phyloP scores from a whole-genome alignment of 371 early-diverging fungal genomes.

The Apophysomyces elegans region DNA sequence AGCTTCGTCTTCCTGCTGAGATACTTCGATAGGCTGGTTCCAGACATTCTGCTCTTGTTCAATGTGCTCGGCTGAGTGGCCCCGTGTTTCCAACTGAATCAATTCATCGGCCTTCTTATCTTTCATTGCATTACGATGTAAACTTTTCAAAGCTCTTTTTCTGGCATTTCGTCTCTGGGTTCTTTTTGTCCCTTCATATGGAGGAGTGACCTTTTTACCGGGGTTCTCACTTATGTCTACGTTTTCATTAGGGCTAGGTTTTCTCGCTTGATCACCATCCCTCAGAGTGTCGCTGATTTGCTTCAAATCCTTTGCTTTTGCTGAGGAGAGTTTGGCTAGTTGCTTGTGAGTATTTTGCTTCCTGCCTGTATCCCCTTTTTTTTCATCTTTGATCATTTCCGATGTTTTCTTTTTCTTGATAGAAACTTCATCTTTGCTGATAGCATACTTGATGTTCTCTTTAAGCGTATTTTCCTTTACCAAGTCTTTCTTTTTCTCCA shows the following conservation, averaged over 20 bases:
- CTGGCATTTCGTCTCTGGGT: conserved; percentile 2
- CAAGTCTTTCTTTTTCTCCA: background rate
- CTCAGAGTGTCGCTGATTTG: too few species aligned
- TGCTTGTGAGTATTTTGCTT: too few species aligned
- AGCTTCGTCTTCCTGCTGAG: background rate
- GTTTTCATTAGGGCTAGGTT: background rate
- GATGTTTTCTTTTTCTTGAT: background rate
- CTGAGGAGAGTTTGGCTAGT: too few species aligned
- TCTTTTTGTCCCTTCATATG: background rate
- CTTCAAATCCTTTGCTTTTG: too few species aligned
- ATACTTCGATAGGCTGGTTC: background rate
- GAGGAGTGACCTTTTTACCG: background rate
- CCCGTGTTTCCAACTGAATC: background rate
- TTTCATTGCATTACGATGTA: background rate
- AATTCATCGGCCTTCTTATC: background rate
- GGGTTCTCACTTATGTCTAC: background rate
- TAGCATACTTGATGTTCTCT: background rate
- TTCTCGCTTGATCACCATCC: too few species aligned
- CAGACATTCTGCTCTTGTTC: too few species aligned
- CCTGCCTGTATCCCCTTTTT: background rate
- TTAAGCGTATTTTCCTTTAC: background rate
- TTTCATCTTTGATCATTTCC: background rate
- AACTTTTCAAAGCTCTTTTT: background rate
- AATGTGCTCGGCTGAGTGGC: too few species aligned
- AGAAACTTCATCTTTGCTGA: background rate